Percentiles rank a stretch among this genome's conserved stretches.
These are phyloP conservation scores for Azolla pinnata DNA, from an alignment of 75 land plant genomes.

Conservation along the genomic window DNA sequence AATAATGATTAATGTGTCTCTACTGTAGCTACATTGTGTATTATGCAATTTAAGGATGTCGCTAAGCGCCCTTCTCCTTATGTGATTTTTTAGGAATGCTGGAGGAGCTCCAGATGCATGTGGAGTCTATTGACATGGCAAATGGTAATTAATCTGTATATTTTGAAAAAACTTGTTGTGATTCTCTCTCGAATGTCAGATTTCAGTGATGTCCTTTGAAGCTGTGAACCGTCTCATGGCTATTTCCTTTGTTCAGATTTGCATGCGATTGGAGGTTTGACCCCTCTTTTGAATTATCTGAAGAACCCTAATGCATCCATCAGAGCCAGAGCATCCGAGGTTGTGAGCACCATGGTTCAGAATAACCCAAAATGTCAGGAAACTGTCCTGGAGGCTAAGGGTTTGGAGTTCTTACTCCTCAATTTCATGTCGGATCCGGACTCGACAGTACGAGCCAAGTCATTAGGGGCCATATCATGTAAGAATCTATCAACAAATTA, in stretches of 20 bases:
- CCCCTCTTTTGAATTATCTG: constrained; percentile 68
- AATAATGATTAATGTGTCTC: too few species aligned
- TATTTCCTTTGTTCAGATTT: constrained; percentile 46
- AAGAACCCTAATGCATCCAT: constrained; percentile 62
- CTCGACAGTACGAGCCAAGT: constrained; percentile 68
- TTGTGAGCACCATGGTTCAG: constrained; percentile 86
- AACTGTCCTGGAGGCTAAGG: constrained; percentile 85
- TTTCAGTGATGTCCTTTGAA: neutral
- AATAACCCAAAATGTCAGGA: constrained; percentile 94
- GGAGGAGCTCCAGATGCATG: constrained; percentile 97
- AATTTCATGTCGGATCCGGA: constrained; percentile 77
- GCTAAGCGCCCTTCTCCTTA: too few species aligned
- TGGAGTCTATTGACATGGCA: constrained; percentile 97
- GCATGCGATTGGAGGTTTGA: constrained; percentile 81
- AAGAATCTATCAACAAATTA: constrained; percentile 14
- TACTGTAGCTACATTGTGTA: too few species aligned
- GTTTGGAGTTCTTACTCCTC: constrained; percentile 63
- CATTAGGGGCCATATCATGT: constrained; percentile 98
- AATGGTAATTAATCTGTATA: constrained; percentile 45
- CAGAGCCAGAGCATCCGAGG: constrained; percentile 94
- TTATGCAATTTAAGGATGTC: too few species aligned
- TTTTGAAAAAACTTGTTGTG: neutral
- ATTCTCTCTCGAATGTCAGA: neutral
- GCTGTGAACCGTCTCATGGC: neutral
- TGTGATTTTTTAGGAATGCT: constrained; percentile 55